Conservation (phyloP, 1,284 basidiomycete genomes). For the Tetrapyrgos nigripes region DNA sequence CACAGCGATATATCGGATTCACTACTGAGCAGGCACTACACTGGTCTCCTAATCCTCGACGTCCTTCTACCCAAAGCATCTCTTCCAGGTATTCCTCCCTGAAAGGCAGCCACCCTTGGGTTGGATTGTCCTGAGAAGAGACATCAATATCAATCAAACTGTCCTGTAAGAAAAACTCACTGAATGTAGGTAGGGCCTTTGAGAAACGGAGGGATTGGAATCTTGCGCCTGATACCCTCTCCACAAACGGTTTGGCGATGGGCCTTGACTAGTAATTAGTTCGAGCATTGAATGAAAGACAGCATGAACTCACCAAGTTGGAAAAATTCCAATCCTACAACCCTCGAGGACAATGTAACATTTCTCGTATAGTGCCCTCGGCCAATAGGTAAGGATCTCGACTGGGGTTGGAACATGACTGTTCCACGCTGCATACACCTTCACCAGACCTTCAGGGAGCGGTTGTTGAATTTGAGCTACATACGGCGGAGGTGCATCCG, state of each 20-base stretch:
- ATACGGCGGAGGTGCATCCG: background rate
- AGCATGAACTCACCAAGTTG: background rate
- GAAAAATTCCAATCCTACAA: background rate
- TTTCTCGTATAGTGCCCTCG: background rate
- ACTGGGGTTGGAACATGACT: background rate
- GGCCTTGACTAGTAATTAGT: no score
- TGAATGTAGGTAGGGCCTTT: background rate
- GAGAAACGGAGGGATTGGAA: background rate
- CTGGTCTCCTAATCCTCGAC: background rate
- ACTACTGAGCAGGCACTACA: background rate
- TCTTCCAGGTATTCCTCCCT: background rate
- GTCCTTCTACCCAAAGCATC: background rate
- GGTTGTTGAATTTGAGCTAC: background rate
- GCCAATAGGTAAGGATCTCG: background rate
- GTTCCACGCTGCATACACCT: background rate
- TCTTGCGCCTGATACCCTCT: background rate
- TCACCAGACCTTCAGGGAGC: background rate
- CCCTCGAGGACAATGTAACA: background rate
- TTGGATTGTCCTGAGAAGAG: background rate
- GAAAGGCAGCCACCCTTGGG: background rate
- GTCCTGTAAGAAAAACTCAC: background rate
- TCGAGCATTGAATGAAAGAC: no score
- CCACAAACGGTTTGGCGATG: background rate
- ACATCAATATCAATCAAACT: background rate
- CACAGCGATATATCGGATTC: background rate